A percentile compares a stretch with the other conserved stretches of the same genome.
Evolutionary conservation across 2,329 filamentous ascomycete genomes (phyloP).

Genomic region (Sporothrix schenckii): DNA sequence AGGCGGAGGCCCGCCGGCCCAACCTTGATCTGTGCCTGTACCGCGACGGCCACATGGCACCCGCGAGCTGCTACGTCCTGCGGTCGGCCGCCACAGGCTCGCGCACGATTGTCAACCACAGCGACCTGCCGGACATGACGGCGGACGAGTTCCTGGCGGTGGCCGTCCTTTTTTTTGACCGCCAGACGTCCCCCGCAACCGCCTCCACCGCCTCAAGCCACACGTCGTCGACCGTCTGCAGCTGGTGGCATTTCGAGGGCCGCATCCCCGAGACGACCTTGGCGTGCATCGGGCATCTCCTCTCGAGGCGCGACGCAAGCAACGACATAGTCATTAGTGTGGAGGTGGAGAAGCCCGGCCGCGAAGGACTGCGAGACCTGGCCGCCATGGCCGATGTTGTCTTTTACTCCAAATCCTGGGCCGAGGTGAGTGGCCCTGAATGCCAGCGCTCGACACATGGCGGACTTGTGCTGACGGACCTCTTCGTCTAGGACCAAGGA

Average conservation of each 20-base stretch:
- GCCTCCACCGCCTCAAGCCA: not conserved
- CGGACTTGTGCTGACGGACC: not conserved
- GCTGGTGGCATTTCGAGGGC: conserved; percentile 77
- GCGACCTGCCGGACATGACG: conserved; percentile 69
- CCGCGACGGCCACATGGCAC: conserved; percentile 55
- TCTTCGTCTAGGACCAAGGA: conserved; percentile 39
- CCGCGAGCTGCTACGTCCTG: conserved; percentile 71
- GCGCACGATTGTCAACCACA: conserved; percentile 72
- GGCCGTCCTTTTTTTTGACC: conserved; percentile 45
- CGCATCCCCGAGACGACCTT: conserved; percentile 64
- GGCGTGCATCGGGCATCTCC: conserved; percentile 61
- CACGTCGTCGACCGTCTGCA: conserved; percentile 29
- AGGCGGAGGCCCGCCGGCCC: conserved; percentile 40
- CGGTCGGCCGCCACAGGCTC: conserved; percentile 61
- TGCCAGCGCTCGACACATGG: no score
- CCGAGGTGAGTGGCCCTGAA: conserved; percentile 46
- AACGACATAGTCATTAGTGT: conserved; percentile 57
- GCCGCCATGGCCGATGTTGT: conserved; percentile 67
- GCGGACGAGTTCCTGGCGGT: conserved; percentile 59
- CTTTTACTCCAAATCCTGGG: conserved; percentile 75
- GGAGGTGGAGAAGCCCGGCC: conserved; percentile 71
- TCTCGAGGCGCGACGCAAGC: not conserved
- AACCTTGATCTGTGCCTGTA: conserved; percentile 62
- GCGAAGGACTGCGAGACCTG: conserved; percentile 61
- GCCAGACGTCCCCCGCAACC: conserved; percentile 35